Evolutionary conservation across 176 grass and related monocot species (phyloP).

Genomic region (Avena sativa): DNA sequence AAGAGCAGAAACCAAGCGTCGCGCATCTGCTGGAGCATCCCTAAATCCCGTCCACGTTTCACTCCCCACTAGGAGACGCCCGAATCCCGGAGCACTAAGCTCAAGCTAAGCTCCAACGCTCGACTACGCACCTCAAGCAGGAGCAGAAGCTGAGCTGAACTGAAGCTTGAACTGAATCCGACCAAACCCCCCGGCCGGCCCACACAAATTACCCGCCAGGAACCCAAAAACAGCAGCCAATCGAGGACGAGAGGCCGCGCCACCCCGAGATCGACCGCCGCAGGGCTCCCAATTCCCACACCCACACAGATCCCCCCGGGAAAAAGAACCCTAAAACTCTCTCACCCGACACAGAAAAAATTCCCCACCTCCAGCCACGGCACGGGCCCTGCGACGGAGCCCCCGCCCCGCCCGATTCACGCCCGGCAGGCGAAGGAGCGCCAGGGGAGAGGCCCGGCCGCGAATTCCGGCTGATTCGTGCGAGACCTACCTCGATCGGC

Average conservation of each 20-base stretch:
- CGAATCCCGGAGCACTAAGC: slow-evolving; percentile 42
- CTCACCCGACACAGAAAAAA: slow-evolving; percentile 11
- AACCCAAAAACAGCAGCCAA: slow-evolving; percentile 39
- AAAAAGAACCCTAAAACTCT: slow-evolving; percentile 31
- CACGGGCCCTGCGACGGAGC: not conserved
- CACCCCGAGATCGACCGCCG: slow-evolving; percentile 50
- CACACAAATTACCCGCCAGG: slow-evolving; percentile 40
- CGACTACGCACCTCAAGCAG: not conserved
- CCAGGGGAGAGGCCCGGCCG: not conserved
- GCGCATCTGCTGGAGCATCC: slow-evolving; percentile 43
- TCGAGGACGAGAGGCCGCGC: slow-evolving; percentile 6
- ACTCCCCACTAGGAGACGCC: slow-evolving; percentile 16
- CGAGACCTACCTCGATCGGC: slow-evolving; percentile 62
- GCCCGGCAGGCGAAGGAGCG: not conserved
- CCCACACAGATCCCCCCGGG: slow-evolving; percentile 50
- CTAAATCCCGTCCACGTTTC: slow-evolving; percentile 53
- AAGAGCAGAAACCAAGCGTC: slow-evolving; percentile 35
- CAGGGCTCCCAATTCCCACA: slow-evolving; percentile 39
- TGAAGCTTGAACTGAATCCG: slow-evolving; percentile 49
- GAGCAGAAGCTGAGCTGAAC: slow-evolving; percentile 27
- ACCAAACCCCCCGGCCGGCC: slow-evolving; percentile 10
- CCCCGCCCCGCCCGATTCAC: slow-evolving; percentile 47
- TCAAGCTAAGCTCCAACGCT: slow-evolving; percentile 15
- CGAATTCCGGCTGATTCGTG: slow-evolving; percentile 56
- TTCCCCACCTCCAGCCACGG: slow-evolving; percentile 27